Evolutionary conservation across 176 grass and related monocot genomes (phyloP), one percentile per base, ranked within the genome.

Genomic region (Olyra latifolia): DNA sequence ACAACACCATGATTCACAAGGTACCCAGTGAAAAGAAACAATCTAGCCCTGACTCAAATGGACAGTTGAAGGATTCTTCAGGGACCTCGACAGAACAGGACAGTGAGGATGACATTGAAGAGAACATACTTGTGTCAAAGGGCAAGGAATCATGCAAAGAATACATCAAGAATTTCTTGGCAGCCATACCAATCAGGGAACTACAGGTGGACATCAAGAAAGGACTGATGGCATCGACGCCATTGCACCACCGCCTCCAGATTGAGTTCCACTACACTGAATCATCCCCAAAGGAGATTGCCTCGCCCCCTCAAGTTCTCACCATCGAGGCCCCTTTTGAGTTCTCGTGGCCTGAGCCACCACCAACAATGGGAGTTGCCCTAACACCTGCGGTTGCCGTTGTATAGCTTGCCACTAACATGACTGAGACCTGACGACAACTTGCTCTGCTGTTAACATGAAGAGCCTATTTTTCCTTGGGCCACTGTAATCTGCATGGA

Each of bases 151-250:
- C 88, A 24, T 99, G 93, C 69, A 93, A 93, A 82, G 90, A 91
- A 27, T 99, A 95, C 77, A 93, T 99, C 69, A 95, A 93, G 71
- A 88, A 84, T 41, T 99, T 99, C 58, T 83, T 99, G 45, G 96
- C 96, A 27, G 87, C 96, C 66, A 77, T 99, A 62, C 93, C 88
- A 49, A 80, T 99, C 66, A 82, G 82, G 24, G 88, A 95, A 69
- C 74, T 99, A 9, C 86, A 95, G 84, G 53, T 64, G 32, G 96
- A 99, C 68, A 83, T 95, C 32, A 85, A 77, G 62, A 88, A 75
- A 62, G 92, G 90, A 5, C 60, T 67, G 15, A 88, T 88, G 72
- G 66, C 73, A 20, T 88, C 89, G 16, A 49, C 80, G 1, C 81
- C 84, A 20, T 69, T 94, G 83, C 92, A 94, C 75, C 87, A 79